Evolutionary conservation across 2,329 filamentous ascomycete species (phyloP).

Genomic region (Botrytis tulipae): DNA sequence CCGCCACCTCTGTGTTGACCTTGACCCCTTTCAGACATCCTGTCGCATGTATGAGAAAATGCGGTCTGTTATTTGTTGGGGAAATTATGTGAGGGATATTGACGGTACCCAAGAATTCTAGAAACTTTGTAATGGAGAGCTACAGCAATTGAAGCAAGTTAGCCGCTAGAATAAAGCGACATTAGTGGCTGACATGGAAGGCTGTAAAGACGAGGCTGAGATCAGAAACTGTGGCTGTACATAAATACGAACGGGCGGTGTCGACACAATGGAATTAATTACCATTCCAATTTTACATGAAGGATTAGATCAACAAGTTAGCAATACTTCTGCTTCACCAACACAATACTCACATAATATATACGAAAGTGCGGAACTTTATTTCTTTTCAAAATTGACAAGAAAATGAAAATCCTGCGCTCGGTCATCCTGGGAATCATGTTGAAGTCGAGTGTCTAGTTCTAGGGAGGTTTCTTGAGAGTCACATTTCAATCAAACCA

Average conservation of each 20-base stretch:
- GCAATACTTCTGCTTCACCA: neutral
- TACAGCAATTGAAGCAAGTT: slow-evolving; percentile 2
- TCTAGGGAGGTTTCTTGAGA: neutral
- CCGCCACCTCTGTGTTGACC: slow-evolving; percentile 27
- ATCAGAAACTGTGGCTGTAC: neutral
- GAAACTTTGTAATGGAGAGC: neutral
- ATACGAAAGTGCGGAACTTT: neutral
- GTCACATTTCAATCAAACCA: neutral
- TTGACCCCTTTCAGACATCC: slow-evolving; percentile 29
- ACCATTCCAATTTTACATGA: neutral
- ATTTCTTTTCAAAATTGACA: neutral
- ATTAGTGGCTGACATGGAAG: neutral
- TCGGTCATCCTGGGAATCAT: neutral
- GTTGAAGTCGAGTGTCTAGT: neutral
- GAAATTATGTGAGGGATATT: neutral
- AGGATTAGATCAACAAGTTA: neutral
- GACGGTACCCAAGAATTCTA: neutral
- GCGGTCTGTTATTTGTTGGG: neutral
- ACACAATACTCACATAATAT: neutral
- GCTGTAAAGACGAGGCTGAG: neutral
- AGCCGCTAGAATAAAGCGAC: slow-evolving; percentile 6
- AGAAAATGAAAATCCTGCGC: neutral
- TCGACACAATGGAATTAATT: neutral
- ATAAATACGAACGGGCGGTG: neutral
- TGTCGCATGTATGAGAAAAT: slow-evolving; percentile 16